Evolutionary conservation across 345 rosid genomes (phyloP), one percentile per base, ranked within the genome.

Genomic region (Citrus hindsii): DNA sequence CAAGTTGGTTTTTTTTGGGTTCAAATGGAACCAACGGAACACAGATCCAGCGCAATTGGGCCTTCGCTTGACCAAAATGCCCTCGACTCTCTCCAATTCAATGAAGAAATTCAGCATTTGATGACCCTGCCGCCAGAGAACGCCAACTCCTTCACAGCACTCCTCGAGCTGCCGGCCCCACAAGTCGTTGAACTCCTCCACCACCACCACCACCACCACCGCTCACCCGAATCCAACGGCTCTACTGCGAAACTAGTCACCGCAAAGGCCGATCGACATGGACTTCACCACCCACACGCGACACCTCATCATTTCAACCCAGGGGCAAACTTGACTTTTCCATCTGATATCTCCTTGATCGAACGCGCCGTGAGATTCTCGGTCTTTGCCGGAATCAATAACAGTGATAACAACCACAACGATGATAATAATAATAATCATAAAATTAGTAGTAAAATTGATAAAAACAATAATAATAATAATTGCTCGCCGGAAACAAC

Each of bases 141-240:
- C 77, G 85, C 84, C n/a, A 86, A 78, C 79, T 89, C 92, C 61
- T 88, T 89, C 88, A 88, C 86, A 25, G 91, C 92, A 6, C 88
- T 89, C 68, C 92, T 89, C 61, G 92, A 77, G 80, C 86, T 89
- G 46, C 87, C 91, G 53, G 69, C 86, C n/a, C 79, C 86, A 53
- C 87, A 81, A 65, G 91, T 89, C 74, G 19, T 89, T 77, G 87
- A 86, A 84, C 89, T 89, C 59, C 92, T 89, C 65, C 89, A 79
- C 27, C 89, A 82, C 7, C 37, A 6, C 28, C 77, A 77, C 35
- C 89, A 79, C 35, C 89, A 76, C 7, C 37, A 6, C 28, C 77
- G 79, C 37, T 77, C 87, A 7, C 75, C 88, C 37, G 86, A 84
- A 48, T 76, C 81, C 35, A 61, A 69, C 53, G 60, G 18, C 5